Evolutionary conservation across 2,329 filamentous ascomycete genomes (phyloP), one percentile per base, ranked within the genome.

Genomic region (Drechslerella stenobrocha): DNA sequence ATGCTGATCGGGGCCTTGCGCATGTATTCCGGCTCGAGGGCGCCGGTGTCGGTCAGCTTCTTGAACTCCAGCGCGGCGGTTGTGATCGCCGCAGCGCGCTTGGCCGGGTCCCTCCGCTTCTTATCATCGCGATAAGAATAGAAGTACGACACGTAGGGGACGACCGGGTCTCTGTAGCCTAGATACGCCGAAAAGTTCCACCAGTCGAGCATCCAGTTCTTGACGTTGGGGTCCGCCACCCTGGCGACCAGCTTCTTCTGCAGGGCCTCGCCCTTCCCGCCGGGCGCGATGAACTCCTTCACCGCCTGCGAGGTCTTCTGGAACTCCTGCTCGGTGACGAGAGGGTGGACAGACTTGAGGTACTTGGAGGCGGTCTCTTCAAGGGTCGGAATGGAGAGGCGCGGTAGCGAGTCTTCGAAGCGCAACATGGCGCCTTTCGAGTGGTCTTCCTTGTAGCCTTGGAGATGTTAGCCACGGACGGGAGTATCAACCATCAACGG

Each of bases 131-230:
- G 85, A 80, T 97, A 92, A 57, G 91, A 96, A 81, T 98, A 98
- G 80, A 98, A 98, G 83, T 98, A 98, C 78, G 90, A 96, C 75
- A 98, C 93, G 76, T 97, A 98, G 69, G 93, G 93, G 15, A 97
- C 89, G 46, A 98, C 89, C 8, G 93, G 93, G 77, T 97, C 93
- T 72, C 92, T 88, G 80, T 97, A 97, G 71, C 80, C 83, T 71
- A 98, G 84, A 79, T 98, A 98, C 63, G 93, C 93, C 2, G 86
- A 84, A 53, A 96, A 85, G 77, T 98, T 97, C 93, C 93, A 98
- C 93, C 93, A 98, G 73, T 98, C 92, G 73, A 87, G 86, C 60
- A 98, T 82, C 93, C 93, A 98, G 79, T 97, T 98, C 80, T 88
- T 90, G 76, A 83, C 79, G 70, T 88, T 86, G 50, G 91, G 87